Base-by-base conservation (phyloP, 2,329 filamentous ascomycete species). In the Alternaria consortialis region DNA sequence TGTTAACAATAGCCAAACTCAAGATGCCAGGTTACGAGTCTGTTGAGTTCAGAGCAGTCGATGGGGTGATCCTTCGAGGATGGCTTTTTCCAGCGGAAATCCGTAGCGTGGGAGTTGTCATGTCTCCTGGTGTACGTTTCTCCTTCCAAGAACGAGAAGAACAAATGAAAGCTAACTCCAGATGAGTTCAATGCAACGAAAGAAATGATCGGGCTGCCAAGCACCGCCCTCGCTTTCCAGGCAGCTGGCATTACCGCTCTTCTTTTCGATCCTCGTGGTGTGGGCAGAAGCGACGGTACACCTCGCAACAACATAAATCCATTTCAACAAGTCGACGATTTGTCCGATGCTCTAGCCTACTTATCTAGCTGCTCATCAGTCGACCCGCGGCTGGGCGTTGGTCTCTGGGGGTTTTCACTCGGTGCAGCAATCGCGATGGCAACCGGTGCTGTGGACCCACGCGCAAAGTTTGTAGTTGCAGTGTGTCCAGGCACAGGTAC, bases 231-330 rank as follows among this genome's bases (percentile, higher is more conserved):
- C 20, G 56, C 53, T 4, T 79, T 80, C 56, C 75, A 80, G 50
- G 34, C 51, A 2, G 61, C 65, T 0, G 79, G 77, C 15, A 65
- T 81, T 53, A 80, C 74, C 0, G 77, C 73, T 2, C 67, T 82
- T 4, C 44, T 72, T 4, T 82, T 78, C 61, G 80, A 83, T 48
- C 72, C 76, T 0, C 74, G 81, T 5, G 68, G 60, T 25, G 62
- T 79, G 8, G 80, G 80, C 0, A 34, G 53, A 6, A 81, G 80
- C 39, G 80, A 80, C 23, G 80, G 81, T 6, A 6, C 62, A 7
- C 80, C 80, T 1, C 74, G 80, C 12, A 78, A 79, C 47, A 70
- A 81, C 6, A 74, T 80, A 43, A 65, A 81, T 47, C 80, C 80
- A 0, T 23, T 56, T 20, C 66, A 73, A 43, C 66, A 78, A 40